Percentiles rank a stretch among this genome's conserved stretches.
Conservation (phyloP, 257 asterid species). For the Solanum raphanifolium region DNA sequence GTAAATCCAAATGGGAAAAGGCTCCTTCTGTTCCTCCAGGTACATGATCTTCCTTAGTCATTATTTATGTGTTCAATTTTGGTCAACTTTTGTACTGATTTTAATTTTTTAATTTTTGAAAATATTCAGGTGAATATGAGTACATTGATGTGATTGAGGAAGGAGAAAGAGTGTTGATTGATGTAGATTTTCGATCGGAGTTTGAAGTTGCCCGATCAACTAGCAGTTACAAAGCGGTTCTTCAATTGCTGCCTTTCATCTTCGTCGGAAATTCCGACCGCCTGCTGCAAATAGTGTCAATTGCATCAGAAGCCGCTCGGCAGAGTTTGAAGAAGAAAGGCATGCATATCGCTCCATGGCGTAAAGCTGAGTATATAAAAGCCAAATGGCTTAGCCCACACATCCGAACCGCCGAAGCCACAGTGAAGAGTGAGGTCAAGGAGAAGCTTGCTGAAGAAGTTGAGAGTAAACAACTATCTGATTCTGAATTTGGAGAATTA, state of each 20-base stretch:
- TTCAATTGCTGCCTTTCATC: conserved; percentile 57
- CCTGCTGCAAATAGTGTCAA: conserved; percentile 57
- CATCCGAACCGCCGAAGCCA: conserved; percentile 26
- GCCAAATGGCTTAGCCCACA: conserved; percentile 77
- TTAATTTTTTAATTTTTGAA: not conserved
- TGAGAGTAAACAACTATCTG: conserved; percentile 8
- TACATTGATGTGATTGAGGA: conserved; percentile 62
- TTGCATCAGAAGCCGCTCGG: conserved; percentile 71
- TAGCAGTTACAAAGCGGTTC: conserved; percentile 38
- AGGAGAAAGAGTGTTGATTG: conserved; percentile 62
- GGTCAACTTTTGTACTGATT: not conserved
- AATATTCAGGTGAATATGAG: conserved; percentile 61
- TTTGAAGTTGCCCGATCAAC: conserved; percentile 89
- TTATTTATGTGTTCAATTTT: not conserved
- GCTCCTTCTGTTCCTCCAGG: conserved; percentile 78
- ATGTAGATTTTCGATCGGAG: conserved; percentile 84
- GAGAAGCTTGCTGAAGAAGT: conserved; percentile 11
- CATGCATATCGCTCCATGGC: conserved; percentile 96
- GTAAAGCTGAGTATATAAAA: conserved; percentile 67
- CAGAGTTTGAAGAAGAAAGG: conserved; percentile 86
- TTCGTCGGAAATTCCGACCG: conserved; percentile 84
- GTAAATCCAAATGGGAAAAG: conserved; percentile 90
- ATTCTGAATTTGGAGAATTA: conserved; percentile 43
- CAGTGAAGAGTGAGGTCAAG: not conserved
- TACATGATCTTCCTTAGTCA: not conserved